Evolutionary conservation across 2,329 filamentous ascomycete genomes (phyloP), one percentile per base, ranked within the genome.

Genomic region (Sclerotinia minor): DNA sequence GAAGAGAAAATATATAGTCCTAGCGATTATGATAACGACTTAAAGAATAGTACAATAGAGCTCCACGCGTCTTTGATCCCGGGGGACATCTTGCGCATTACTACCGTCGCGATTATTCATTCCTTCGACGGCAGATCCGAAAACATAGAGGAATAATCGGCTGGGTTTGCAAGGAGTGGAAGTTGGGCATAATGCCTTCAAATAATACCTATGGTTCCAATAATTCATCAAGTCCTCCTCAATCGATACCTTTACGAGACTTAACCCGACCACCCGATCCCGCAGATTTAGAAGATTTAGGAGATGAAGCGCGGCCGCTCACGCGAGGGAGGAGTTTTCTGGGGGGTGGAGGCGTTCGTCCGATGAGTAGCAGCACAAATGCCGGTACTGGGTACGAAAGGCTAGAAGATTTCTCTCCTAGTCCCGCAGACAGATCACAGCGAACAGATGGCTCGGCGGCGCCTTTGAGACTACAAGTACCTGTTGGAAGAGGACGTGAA

Each of bases 161-260:
- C 24, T 11, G 50, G 49, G 17, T 9, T 50, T 64, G 24, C 29
- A 32, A 68, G 71, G 67, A 65, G 60, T 71, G 71, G 71, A 65
- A 72, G 73, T 70, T 68, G 59, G 67, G 67, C 72, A 76, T 68
- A 68, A 84, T 83, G 82, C 80, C 82, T 79, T 81, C 81, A 73
- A 79, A 81, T 75, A 81, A 81, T 73, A 78, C 80, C 63, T 79
- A 81, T 68, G 79, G 81, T 68, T 69, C 71, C 45, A 64, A 70
- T 70, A 79, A 81, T 72, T 79, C 80, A 70, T 81, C 83, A 38
- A 79, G 80, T 57, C 77, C 78, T 68, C 80, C 82, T 69, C 84
- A 85, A 75, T 89, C 89, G 70, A 94, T 95, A 79, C 90, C 90
- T 69, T 81, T 94, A 68, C 88, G 88, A 78, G 85, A 89, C 73